Evolutionary conservation across 306 rosid genomes (phyloP), one percentile per base, ranked within the genome.

Genomic region (Begonia fuchsioides): DNA sequence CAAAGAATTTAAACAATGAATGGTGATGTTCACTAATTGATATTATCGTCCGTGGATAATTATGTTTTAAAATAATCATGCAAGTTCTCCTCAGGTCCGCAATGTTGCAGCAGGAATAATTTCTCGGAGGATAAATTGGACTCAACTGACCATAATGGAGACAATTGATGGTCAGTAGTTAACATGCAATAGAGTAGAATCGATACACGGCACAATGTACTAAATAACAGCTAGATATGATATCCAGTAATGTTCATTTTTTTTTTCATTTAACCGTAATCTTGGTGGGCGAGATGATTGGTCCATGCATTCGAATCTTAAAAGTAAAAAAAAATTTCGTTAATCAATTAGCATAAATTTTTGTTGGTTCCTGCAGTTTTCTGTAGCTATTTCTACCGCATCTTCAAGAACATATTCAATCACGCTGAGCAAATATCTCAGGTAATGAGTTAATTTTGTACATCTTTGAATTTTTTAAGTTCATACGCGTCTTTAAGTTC

Each of bases 351-450:
- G n/a, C n/a, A n/a, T n/a, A n/a, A n/a, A n/a, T n/a, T n/a, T n/a
- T 18, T 9, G 5, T 44, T 44, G 62, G 39, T 19, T 46, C 50
- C 20, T 64, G 63, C 97, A 88, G 97, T 81, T 55, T 78, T 81
- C 69, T 84, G 83, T 76, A 68, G 78, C 63, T 88, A 81, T 72
- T 76, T 88, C 58, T 77, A 93, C 49, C 86, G 86, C 57, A 81
- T 88, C 65, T 88, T 88, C 90, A 88, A 79, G 67, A 88, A 88
- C 72, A 83, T 88, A 58, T 84, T 88, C 65, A 78, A 66, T 68
- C 97, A 88, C 4, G 86, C 95, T 1, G 97, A 88, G 72, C 95
- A 88, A 78, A 88, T 88, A 63, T 81, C 97, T 52, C 95, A 88
- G 95, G 97, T 88, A 57, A 17, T 2, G 35, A 41, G 45, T 41